Conservation (phyloP, 2,329 filamentous ascomycete genomes). For the Fusarium sp. region DNA sequence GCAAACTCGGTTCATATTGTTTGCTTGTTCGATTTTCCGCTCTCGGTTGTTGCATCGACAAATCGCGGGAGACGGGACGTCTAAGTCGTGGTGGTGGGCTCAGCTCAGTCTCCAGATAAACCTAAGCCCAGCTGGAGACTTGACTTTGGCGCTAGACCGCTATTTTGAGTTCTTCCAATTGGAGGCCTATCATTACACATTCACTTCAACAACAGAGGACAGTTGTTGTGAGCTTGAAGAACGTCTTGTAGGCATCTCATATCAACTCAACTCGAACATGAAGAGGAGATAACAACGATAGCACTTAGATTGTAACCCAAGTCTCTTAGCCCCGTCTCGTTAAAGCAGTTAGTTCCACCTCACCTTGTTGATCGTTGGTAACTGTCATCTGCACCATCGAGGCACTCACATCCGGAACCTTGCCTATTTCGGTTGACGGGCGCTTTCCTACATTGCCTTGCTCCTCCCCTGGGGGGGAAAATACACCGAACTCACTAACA, state of each 20-base stretch:
- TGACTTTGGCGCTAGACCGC: constrained; percentile 42
- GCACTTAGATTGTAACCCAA: constrained; percentile 24
- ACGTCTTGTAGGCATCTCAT: constrained; percentile 4
- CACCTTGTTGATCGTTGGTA: constrained; percentile 39
- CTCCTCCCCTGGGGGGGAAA: constrained; percentile 1
- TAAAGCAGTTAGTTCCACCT: constrained; percentile 31
- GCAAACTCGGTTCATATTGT: constrained; percentile 10
- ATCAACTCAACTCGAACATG: neutral
- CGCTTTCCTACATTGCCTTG: constrained; percentile 13
- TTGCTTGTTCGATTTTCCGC: constrained; percentile 21
- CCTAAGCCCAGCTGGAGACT: constrained; percentile 2
- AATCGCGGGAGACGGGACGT: constrained; percentile 33
- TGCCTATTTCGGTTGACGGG: constrained; percentile 43
- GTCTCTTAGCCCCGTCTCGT: constrained; percentile 27
- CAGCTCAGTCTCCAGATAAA: constrained; percentile 27
- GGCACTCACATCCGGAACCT: constrained; percentile 33
- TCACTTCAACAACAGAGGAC: constrained; percentile 14
- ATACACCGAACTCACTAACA: too few relatives aligned
- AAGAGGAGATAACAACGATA: constrained; percentile 7
- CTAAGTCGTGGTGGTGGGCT: constrained; percentile 38
- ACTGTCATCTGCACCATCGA: constrained; percentile 32
- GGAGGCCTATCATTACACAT: constrained; percentile 50
- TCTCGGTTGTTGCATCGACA: constrained; percentile 36
- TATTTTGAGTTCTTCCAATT: constrained; percentile 51
- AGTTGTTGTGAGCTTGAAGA: constrained; percentile 7